Evolutionary conservation across 2,329 filamentous ascomycete genomes (phyloP), one percentile per base, ranked within the genome.

Genomic region (Ophiocordyceps polyrhachis-furcata): DNA sequence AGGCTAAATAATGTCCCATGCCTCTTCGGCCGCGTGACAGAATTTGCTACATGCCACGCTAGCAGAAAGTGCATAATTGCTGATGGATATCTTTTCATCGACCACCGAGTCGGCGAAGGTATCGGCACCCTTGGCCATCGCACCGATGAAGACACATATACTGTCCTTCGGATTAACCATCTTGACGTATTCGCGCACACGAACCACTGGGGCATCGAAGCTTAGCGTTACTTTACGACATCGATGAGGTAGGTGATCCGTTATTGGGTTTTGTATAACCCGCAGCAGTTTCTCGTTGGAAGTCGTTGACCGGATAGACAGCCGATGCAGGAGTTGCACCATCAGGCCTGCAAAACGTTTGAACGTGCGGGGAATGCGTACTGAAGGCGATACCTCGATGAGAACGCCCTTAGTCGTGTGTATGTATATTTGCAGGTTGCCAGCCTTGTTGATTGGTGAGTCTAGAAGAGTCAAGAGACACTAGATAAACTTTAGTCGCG

Each of bases 21-120:
- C 81, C 62, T 98, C 91, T 66, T 98, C 91, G 40, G 88, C 89
- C 38, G 89, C 91, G 64, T 98, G 91, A 65, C 91, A 96, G 71
- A 98, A 96, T 65, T 96, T 98, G 76, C 89, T 95, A 73, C 91
- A 98, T 40, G 91, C 89, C 49, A 98, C 91, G 68, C 89, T 96
- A 49, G 91, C 91, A 58, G 86, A 94, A 50, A 98, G 73, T 58
- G 88, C 94, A 73, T 84, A 98, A 64, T 95, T 94, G 72, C 89
- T 96, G 67, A 98, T 96, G 55, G 83, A 86, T 59, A 98, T 96
- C 57, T 93, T 85, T 66, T 98, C 91, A 59, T 96, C 89, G 56
- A 96, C 93, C 64, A 83, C 86, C 38, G 76, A 75, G 59, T 98
- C 91, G 51, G 91, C 91, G 60, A 98, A 98, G 63, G 85, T 89